Conservation (phyloP, 768 basidiomycete genomes). For the Lactarius tabidus region DNA sequence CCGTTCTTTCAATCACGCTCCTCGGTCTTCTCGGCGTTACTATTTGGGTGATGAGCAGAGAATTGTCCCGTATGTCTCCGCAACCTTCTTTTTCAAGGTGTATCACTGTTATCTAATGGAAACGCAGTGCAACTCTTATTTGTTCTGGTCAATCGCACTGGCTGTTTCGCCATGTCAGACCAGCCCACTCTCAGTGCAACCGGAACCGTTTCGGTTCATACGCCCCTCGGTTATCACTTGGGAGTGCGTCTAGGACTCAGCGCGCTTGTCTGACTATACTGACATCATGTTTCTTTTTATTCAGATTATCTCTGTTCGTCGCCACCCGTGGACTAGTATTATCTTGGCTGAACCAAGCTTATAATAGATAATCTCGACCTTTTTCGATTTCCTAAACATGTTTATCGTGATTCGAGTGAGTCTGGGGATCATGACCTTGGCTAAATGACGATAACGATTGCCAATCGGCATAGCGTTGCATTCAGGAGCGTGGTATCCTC, state of each 20-base stretch:
- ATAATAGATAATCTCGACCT: neutral
- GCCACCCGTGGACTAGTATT: no score
- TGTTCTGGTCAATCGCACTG: neutral
- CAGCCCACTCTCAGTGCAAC: no score
- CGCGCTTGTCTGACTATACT: neutral
- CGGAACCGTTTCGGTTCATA: no score
- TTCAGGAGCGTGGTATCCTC: slow-evolving; percentile 10
- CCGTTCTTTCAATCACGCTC: slow-evolving; percentile 4
- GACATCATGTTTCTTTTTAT: neutral
- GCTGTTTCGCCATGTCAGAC: slow-evolving; percentile 16
- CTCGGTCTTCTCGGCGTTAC: neutral
- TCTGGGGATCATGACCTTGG: no score
- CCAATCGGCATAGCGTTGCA: slow-evolving; percentile 11
- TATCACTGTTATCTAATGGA: neutral
- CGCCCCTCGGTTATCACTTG: slow-evolving; percentile 10
- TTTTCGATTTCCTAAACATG: slow-evolving; percentile 19
- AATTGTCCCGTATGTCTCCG: slow-evolving; percentile 2
- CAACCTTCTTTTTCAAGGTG: neutral
- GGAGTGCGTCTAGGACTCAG: slow-evolving; percentile 11
- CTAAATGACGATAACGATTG: neutral
- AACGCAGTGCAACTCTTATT: slow-evolving; percentile 10
- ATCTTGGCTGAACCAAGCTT: neutral
- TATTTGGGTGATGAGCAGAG: slow-evolving; percentile 12
- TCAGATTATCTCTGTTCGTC: slow-evolving; percentile 15
- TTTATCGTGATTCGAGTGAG: slow-evolving; percentile 13